A percentile compares a stretch with the other conserved stretches of the same genome.
These are phyloP conservation scores for Austroboletus novae-zelandiae DNA, from an alignment of 1,284 basidiomycete genomes.

Conservation along the genomic window DNA sequence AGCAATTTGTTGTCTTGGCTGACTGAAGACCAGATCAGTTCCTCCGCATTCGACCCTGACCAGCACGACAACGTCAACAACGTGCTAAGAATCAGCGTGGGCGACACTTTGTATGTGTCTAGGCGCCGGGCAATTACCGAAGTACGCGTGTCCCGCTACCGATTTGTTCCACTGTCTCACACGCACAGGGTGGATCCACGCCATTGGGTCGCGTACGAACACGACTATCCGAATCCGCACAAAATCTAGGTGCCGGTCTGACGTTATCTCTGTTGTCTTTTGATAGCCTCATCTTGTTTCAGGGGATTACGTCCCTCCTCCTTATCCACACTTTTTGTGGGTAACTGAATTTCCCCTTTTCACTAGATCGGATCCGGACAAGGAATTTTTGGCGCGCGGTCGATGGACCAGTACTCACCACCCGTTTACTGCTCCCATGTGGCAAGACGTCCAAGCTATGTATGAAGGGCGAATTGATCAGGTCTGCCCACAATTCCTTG, in stretches of 20 bases:
- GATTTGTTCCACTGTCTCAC: conserved; percentile 18
- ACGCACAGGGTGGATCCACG: conserved; percentile 77
- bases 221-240: conserved; percentile 62
- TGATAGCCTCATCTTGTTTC: conserved; percentile 12
- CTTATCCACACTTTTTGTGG: conserved; percentile 85
- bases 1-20: conserved; percentile 49
- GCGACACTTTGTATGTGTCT: conserved; percentile 50
- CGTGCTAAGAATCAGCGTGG: conserved; percentile 28
- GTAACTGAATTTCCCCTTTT: conserved; percentile 96
- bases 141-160: conserved; percentile 30
- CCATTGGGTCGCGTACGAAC: conserved; percentile 74
- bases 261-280: conserved; percentile 3
- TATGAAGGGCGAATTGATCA: conserved; percentile 64
- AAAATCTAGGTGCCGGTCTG: conserved; percentile 52
- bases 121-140: conserved; percentile 45
- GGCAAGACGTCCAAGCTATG: conserved; percentile 76
- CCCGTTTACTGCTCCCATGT: conserved; percentile 96
- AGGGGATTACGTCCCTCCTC: conserved; percentile 57
- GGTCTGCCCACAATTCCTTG: conserved; percentile 41
- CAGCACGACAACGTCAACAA: conserved; percentile 28
- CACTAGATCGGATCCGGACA: conserved; percentile 85
- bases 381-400: conserved; percentile 79
- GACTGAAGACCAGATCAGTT: conserved; percentile 30
- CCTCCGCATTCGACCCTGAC: conserved; percentile 26
- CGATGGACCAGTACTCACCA: conserved; percentile 92